Percentiles rank a stretch among this genome's conserved stretches.
These are phyloP conservation scores for Euphorbia schlechtendalii DNA, from an alignment of 441 rosid genomes.

Conservation along the genomic window DNA sequence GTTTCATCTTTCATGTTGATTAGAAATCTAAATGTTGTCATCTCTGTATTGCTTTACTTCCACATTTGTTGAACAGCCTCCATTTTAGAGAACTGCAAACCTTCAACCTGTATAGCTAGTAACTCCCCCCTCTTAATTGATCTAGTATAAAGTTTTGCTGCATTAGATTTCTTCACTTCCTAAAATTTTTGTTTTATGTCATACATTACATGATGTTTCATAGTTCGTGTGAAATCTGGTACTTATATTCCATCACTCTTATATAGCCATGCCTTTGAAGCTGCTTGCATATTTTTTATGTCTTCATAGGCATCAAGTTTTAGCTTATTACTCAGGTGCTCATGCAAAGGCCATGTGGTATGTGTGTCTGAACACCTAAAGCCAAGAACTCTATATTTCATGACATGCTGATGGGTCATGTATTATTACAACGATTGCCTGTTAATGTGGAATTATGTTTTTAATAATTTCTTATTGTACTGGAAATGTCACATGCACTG, in stretches of 20 bases:
- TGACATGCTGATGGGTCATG: background rate
- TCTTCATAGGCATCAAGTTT: background rate
- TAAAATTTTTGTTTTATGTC: background rate
- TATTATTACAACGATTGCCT: conserved; percentile 2
- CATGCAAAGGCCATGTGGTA: background rate
- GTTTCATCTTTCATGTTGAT: background rate
- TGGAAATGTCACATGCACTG: conserved; percentile 8
- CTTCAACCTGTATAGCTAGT: background rate
- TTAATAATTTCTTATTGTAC: background rate
- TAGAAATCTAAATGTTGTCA: background rate
- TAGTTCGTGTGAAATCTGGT: background rate
- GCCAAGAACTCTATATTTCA: background rate
- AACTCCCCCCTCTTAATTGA: background rate
- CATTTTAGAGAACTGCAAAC: background rate
- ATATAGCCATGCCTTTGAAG: background rate
- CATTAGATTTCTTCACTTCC: background rate
- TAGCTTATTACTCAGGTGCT: background rate
- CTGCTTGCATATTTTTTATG: background rate
- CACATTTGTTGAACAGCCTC: background rate
- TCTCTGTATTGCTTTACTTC: background rate
- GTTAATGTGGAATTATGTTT: background rate
- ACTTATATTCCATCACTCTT: background rate
- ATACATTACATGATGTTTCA: background rate
- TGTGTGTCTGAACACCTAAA: background rate
- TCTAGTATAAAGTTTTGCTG: background rate